Conservation (phyloP, 2,329 filamentous ascomycete genomes). For the Fusarium fujikuroi region DNA sequence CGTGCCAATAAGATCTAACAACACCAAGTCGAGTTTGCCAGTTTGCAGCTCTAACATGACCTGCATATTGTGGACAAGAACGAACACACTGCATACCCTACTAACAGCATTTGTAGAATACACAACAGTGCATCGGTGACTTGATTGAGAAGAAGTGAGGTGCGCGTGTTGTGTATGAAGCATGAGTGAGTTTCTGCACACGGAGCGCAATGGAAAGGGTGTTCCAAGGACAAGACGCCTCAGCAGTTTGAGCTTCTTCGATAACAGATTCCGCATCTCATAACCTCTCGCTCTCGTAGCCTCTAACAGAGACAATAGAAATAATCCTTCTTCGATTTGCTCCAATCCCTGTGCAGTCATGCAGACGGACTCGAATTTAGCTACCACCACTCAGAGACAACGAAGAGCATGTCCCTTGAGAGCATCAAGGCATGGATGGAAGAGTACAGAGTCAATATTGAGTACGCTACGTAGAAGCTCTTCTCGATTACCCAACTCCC, state of each 20-base stretch:
- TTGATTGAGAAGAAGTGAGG: neutral
- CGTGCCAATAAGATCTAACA: neutral
- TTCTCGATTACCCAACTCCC: no score
- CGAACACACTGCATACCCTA: neutral
- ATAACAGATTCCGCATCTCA: neutral
- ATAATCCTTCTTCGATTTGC: neutral
- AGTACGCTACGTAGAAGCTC: neutral
- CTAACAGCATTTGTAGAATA: no score
- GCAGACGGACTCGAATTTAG: neutral
- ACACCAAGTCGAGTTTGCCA: neutral
- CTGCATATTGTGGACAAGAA: neutral
- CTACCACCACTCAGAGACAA: neutral
- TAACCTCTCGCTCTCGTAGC: neutral
- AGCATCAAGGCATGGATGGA: neutral
- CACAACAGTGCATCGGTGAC: neutral
- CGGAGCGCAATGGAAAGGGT: neutral
- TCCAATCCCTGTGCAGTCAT: neutral
- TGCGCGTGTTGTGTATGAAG: accelerated
- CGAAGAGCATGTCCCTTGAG: neutral
- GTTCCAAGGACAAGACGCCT: neutral
- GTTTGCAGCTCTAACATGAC: neutral
- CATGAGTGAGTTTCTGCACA: neutral
- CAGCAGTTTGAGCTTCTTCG: neutral
- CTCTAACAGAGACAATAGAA: no score
- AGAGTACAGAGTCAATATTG: neutral